phyloP scores from a whole-genome alignment of 31 red algal species.

The Endocladia muricata region DNA sequence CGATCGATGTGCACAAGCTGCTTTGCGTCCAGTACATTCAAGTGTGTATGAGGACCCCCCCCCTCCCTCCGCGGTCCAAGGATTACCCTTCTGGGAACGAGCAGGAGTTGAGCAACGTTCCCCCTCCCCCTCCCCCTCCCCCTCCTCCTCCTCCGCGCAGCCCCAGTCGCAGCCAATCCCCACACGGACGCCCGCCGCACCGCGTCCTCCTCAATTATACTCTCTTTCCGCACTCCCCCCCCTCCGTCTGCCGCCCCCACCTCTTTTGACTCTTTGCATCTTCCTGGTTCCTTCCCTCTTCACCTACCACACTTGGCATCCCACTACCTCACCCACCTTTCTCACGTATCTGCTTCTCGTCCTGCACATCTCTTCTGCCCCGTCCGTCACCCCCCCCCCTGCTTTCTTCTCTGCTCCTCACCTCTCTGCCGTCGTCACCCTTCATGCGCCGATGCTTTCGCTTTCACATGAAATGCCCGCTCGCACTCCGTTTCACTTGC shows the following conservation, averaged over 20 bases:
- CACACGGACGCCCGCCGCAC: background rate
- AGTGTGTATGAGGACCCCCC: too few species aligned
- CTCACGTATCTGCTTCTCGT: background rate
- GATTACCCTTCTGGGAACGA: background rate
- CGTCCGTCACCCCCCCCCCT: too few species aligned
- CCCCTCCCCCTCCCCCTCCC: background rate
- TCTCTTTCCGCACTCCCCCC: background rate
- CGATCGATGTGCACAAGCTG: too few species aligned
- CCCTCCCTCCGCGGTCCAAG: background rate
- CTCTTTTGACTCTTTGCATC: background rate
- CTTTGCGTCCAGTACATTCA: too few species aligned
- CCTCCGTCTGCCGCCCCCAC: background rate
- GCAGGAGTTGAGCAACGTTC: too few species aligned
- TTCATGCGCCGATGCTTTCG: too few species aligned
- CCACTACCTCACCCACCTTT: background rate
- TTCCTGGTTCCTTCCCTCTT: background rate
- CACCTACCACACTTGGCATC: background rate
- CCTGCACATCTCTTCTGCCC: too few species aligned
- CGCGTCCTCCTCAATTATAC: background rate
- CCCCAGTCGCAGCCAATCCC: background rate
- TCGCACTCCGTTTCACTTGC: too few species aligned
- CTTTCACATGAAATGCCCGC: too few species aligned
- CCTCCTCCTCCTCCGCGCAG: background rate
- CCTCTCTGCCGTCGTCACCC: too few species aligned
- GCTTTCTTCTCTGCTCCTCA: too few species aligned